Evolutionary conservation across 768 basidiomycete species (phyloP).

Genomic region (Suillus brevipes): DNA sequence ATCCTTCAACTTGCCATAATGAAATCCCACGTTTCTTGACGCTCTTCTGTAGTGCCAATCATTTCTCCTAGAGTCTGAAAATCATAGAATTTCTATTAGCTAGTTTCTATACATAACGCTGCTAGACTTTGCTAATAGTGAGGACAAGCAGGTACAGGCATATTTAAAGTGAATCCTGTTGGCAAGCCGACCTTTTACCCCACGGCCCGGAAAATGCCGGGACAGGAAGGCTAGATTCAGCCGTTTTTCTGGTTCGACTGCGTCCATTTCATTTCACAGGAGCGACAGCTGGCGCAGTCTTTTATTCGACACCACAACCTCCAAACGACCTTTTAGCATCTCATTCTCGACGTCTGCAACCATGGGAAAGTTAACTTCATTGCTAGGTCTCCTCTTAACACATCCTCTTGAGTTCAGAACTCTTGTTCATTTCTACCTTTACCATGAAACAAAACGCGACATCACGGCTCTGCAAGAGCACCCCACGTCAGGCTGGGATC

Average conservation of each 20-base stretch:
- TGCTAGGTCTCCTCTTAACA: conserved; percentile 68
- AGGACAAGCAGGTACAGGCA: not conserved
- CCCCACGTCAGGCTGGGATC: conserved; percentile 82
- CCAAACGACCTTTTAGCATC: not conserved
- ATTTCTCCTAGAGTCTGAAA: not conserved
- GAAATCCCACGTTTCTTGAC: not conserved
- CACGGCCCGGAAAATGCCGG: conserved; percentile 1
- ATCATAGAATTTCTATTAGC: not conserved
- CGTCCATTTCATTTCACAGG: not conserved
- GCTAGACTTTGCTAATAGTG: not conserved
- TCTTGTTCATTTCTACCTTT: conserved; percentile 80
- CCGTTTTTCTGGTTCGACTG: conserved; percentile 1
- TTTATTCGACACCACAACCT: not conserved
- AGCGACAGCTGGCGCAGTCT: not conserved
- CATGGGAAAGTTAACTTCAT: conserved; percentile 56
- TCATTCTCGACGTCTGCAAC: conserved; percentile 8
- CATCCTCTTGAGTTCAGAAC: conserved; percentile 85
- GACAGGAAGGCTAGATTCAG: not conserved
- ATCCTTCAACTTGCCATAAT: not conserved
- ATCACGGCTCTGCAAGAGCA: conserved; percentile 76
- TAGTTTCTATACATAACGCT: not conserved
- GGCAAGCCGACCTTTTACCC: not conserved
- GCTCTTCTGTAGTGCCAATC: not conserved
- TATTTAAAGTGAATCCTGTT: not conserved
- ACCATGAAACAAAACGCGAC: conserved; percentile 79